Conservation (phyloP, 2,329 filamentous ascomycete species). For the Stemphylium vesicarium region DNA sequence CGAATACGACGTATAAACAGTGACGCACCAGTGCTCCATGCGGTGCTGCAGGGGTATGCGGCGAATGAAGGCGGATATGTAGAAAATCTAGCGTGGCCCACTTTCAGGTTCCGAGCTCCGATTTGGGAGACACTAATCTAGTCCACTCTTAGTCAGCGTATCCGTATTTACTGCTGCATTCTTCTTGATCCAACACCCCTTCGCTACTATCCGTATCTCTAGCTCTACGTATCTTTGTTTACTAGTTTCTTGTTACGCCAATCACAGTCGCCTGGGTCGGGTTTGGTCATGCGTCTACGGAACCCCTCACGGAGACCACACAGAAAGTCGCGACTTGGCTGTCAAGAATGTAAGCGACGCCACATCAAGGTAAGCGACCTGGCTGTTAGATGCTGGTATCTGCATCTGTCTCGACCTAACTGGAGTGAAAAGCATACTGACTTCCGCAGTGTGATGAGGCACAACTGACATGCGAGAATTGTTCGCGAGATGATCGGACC, state of each 20-base stretch:
- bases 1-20: no score
- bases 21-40: no score
- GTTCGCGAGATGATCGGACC: conserved; percentile 13
- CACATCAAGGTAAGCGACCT: conserved; percentile 28
- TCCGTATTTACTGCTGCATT: background rate
- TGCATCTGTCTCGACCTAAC: background rate
- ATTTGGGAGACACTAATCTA: background rate
- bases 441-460: conserved; percentile 26
- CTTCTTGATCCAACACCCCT: background rate
- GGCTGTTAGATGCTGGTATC: no score
- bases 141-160: background rate
- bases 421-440: background rate
- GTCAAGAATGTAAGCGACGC: conserved; percentile 29
- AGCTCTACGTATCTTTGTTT: background rate
- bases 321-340: conserved; percentile 29
- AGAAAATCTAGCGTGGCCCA: no score
- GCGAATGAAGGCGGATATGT: no score
- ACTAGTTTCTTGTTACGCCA: background rate
- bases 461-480: conserved; percentile 26
- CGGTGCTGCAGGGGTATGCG: no score
- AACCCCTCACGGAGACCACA: conserved; percentile 20
- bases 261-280: background rate
- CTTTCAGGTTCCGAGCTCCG: no score
- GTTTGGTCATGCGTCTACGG: background rate
- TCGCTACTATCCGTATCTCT: background rate